Evolutionary conservation across 345 rosid species (phyloP).

Genomic region (Boechera divaricarpa): DNA sequence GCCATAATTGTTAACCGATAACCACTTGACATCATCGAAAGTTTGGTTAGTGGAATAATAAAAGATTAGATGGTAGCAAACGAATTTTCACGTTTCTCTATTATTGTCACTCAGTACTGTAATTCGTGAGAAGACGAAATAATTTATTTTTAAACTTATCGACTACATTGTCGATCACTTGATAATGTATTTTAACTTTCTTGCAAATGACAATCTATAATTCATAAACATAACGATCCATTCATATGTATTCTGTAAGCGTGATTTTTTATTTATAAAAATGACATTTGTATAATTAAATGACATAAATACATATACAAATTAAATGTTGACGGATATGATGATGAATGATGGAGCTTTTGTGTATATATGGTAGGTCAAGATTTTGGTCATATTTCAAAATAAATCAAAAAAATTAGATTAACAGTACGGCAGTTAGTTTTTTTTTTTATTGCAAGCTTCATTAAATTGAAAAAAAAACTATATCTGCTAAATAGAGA

Average conservation of each 20-base stretch:
- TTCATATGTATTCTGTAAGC: neutral
- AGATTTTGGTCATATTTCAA: no score
- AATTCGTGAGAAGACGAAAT: neutral
- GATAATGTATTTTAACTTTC: neutral
- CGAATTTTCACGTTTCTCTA: constrained; percentile 13
- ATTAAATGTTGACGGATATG: neutral
- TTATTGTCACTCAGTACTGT: neutral
- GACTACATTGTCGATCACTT: neutral
- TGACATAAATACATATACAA: neutral
- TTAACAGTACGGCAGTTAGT: no score
- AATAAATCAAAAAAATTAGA: no score
- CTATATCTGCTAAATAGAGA: no score
- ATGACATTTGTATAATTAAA: neutral
- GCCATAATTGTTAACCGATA: constrained; percentile 24
- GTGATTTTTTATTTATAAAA: no score
- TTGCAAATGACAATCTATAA: neutral
- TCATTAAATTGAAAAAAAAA: no score
- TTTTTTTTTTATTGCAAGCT: no score
- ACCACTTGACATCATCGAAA: constrained; percentile 36
- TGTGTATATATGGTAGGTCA: neutral
- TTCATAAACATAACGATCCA: neutral
- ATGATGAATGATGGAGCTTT: neutral
- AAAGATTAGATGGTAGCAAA: neutral
- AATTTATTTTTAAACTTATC: neutral
- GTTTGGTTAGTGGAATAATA: constrained; percentile 21